These are phyloP conservation scores for Leccinum longicurvipes DNA, from an alignment of 768 basidiomycete genomes.

Conservation along the genomic window DNA sequence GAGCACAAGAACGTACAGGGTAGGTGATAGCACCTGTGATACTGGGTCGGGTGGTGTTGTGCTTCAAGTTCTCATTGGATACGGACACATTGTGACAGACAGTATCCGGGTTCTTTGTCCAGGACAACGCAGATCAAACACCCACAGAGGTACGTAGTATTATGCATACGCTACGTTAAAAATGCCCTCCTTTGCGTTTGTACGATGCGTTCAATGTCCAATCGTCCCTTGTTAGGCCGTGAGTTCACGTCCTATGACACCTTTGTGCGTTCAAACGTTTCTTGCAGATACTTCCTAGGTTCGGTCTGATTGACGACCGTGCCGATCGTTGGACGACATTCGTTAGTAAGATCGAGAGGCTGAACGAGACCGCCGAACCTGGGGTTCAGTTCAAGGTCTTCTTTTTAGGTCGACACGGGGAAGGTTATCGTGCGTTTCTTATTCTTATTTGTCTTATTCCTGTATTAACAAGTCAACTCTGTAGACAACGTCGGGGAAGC, in stretches of 20 bases:
- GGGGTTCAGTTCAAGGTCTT: slow-evolving; percentile 47
- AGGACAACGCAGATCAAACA: slow-evolving; percentile 8
- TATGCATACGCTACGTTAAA: no score
- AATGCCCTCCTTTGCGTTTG: neutral
- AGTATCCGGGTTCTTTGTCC: slow-evolving; percentile 21
- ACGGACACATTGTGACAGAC: slow-evolving; percentile 3
- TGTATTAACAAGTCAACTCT: neutral
- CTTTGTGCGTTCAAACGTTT: neutral
- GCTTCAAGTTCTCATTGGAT: neutral
- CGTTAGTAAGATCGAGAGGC: slow-evolving; percentile 34
- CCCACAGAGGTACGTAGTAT: slow-evolving; percentile 9
- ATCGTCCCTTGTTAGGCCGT: slow-evolving; percentile 11
- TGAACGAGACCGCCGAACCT: slow-evolving; percentile 27
- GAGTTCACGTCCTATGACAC: neutral
- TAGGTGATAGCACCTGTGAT: neutral
- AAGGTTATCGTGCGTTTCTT: slow-evolving; percentile 41
- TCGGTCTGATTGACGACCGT: slow-evolving; percentile 40
- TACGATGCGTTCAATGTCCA: neutral
- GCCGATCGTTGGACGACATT: slow-evolving; percentile 49
- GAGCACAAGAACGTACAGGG: slow-evolving; percentile 14
- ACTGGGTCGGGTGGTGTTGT: neutral
- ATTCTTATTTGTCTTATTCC: neutral
- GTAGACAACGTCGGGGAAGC: slow-evolving; percentile 67
- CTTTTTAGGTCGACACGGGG: slow-evolving; percentile 65
- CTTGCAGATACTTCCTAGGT: slow-evolving; percentile 19